Evolutionary conservation across 2,329 filamentous ascomycete species (phyloP), one percentile per base, ranked within the genome.

Genomic region (Verticillium longisporum): DNA sequence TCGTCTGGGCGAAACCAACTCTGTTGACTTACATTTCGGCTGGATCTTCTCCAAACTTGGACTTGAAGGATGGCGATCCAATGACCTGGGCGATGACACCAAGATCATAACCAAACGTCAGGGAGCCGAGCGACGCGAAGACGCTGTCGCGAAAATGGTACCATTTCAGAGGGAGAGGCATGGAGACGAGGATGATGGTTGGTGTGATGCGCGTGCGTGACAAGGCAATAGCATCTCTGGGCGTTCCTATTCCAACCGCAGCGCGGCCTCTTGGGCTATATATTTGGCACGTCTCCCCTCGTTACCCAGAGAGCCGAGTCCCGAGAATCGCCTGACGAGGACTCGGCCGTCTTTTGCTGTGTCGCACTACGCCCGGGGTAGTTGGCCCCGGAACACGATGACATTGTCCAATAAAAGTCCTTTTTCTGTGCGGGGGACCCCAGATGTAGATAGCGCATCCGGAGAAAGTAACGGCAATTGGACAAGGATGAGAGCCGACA

Each of bases 101-200:
- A 9, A 85, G 73, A 68, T 84, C 82, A 68, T 85, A 84, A 58
- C 82, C 82, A 66, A 74, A 85, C 34, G 82, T 76, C 56, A 83
- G 74, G 5, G 81, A 83, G 54, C 82, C 82, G 54, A 84, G 73
- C 26, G 82, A 84, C 65, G 82, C 82, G 68, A 85, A 84, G 37
- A 82, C 74, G 68, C 78, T 76, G 45, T 82, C 78, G 58, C 83
- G 77, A 66, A 82, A 82, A 73, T 50, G 71, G 61, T 79, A 79
- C 72, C 71, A 76, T 66, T 77, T 78, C 55, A 76, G 77, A 56
- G 77, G 74, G 64, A 79, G 73, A 66, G 72, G 72, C 76, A 78
- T 79, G 41, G 41, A 10, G 41, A 50, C 18, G 41, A 50, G 6
- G 9, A 9, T n/a, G 34, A 21, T n/a, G 18, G 38, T 38, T 45